phyloP scores from a whole-genome alignment of 495 filamentous ascomycete species.

The Neurospora hispaniola region DNA sequence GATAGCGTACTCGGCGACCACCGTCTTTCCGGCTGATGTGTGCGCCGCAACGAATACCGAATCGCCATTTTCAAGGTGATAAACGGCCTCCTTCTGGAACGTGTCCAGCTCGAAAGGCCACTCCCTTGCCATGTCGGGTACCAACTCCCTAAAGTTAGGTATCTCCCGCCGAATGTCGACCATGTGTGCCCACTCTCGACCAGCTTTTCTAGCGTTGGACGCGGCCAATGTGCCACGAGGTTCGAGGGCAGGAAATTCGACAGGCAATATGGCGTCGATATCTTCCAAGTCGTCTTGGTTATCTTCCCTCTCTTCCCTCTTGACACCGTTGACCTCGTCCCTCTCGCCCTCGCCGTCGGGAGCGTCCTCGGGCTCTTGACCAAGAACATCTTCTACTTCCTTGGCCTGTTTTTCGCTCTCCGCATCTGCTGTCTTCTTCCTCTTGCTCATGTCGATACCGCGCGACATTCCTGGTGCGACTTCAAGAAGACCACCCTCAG shows the following conservation, averaged over 20 bases:
- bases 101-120: conserved; percentile 97
- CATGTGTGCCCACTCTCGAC: conserved; percentile 94
- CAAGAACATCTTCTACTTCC: conserved; percentile 64
- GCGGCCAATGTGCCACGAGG: conserved; percentile 67
- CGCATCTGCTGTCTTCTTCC: conserved; percentile 43
- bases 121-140: conserved; percentile 89
- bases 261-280: conserved; percentile 80
- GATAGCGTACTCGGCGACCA: conserved; percentile 96
- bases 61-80: conserved; percentile 91
- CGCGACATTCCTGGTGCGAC: conserved; percentile 73
- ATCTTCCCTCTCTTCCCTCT: conserved; percentile 31
- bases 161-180: conserved; percentile 89
- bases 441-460: conserved; percentile 64
- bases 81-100: conserved; percentile 97
- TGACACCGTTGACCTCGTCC: conserved; percentile 41
- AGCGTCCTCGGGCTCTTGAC: conserved; percentile 53
- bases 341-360: conserved; percentile 32
- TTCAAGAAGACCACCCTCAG: conserved; percentile 69
- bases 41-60: conserved; percentile 99
- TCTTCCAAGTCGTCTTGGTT: conserved; percentile 57
- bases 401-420: conserved; percentile 42
- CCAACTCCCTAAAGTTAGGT: conserved; percentile 80
- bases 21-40: conserved; percentile 95
- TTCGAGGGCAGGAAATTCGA: conserved; percentile 87
- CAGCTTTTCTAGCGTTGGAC: conserved; percentile 58